These are phyloP conservation scores for Mercurialis annua DNA, from an alignment of 345 rosid species.

Conservation along the genomic window DNA sequence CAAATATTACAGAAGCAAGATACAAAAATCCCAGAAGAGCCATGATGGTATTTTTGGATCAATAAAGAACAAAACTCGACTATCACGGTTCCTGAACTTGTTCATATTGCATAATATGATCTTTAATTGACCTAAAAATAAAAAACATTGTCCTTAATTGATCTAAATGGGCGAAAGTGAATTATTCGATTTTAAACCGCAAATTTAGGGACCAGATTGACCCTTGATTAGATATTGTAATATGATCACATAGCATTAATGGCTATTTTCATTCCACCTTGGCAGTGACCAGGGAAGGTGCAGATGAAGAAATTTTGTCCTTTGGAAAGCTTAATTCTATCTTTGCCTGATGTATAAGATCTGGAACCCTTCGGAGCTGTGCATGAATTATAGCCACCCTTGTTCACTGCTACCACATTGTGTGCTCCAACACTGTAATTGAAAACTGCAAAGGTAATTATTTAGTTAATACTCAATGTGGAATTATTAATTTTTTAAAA, in stretches of 20 bases:
- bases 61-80: no score
- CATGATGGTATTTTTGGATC: no score
- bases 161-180: no score
- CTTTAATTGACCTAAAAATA: no score
- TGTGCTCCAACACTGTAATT: slow-evolving; percentile 42
- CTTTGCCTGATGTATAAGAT: slow-evolving; percentile 39
- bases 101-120: no score
- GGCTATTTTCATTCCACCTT: slow-evolving; percentile 51
- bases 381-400: slow-evolving; percentile 42
- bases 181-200: no score
- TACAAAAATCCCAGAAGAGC: background rate
- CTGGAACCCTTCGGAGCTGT: slow-evolving; percentile 32
- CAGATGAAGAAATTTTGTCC: slow-evolving; percentile 56
- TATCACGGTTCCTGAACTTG: no score
- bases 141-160: no score
- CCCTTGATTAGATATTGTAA: no score
- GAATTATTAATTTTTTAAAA: no score
- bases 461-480: no score
- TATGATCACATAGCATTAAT: slow-evolving; percentile 24
- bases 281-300: slow-evolving; percentile 39
- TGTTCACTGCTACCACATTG: slow-evolving; percentile 45
- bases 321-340: slow-evolving; percentile 45
- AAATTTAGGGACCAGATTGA: no score
- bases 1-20: background rate
- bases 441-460: slow-evolving; percentile 41